Evolutionary conservation across 2,329 filamentous ascomycete species (phyloP), one percentile per base, ranked within the genome.

Genomic region (Penicillium concentricum): DNA sequence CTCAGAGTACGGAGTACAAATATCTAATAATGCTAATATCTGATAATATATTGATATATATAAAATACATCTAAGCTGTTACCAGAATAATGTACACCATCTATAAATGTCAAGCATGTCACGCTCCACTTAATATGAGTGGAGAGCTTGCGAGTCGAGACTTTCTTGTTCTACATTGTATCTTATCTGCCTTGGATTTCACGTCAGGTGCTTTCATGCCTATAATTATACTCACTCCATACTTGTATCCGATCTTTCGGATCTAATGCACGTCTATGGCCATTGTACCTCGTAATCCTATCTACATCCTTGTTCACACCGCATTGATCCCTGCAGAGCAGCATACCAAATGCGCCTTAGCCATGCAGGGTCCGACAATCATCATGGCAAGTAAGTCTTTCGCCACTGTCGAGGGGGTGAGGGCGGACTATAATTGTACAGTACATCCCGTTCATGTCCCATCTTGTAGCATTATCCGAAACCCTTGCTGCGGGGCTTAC

Each of bases 341-440:
- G 39, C 59, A 61, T 63, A 61, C 60, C 56, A 59, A 50, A 52
- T 51, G 38, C 39, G 54, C 46, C 39, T 35, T 34, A 51, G 52
- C 37, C 38, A 46, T 49, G 43, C 60, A 61, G 49, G 43, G 47
- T 39, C 49, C 39, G 54, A 34, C 28, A 39, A 39, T 24, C 32
- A 22, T 37, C 52, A 22, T 57, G 53, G 54, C 44, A 58, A 58
- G n/a, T n/a, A n/a, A 30, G 13, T 54, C 34, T 35, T n/a, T 64
- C 41, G 61, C 60, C 61, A 64, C 61, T 61, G 20, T 35, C 37
- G 51, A 45, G 35, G 46, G 51, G 51, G 37, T 42, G 45, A 54
- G 34, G 15, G 38, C 38, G 41, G 15, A 39, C 20, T 34, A 30
- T 28, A 7, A 20, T 18, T 18, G 34, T 10, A 18, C 34, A 26